Conservation (phyloP, 805 yeast species). For the Priceomyces fermenticarens region DNA sequence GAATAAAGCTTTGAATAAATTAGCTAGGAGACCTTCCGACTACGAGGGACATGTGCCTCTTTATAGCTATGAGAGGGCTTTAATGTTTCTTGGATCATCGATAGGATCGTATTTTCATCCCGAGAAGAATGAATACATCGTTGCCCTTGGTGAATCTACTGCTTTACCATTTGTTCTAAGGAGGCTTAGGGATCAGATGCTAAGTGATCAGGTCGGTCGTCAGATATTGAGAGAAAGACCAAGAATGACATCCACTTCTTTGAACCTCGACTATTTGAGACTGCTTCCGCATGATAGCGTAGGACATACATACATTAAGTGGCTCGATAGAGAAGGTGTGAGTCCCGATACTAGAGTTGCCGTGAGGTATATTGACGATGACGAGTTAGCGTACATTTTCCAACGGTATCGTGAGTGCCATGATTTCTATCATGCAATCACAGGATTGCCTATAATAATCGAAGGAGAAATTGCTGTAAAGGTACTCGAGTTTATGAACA, state of each 20-base stretch:
- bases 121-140: constrained; percentile 70
- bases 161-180: constrained; percentile 69
- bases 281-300: constrained; percentile 64
- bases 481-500: constrained; percentile 85
- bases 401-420: constrained; percentile 95
- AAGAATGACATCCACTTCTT: constrained; percentile 68
- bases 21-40: constrained; percentile 42
- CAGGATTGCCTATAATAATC: constrained; percentile 83
- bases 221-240: constrained; percentile 77
- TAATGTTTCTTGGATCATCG: constrained; percentile 71
- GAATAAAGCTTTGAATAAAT: constrained; percentile 20
- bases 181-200: constrained; percentile 67
- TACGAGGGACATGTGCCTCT: constrained; percentile 83
- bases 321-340: constrained; percentile 85
- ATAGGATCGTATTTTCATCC: constrained; percentile 77
- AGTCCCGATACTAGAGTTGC: constrained; percentile 92
- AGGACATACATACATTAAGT: constrained; percentile 74
- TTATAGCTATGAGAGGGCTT: constrained; percentile 54
- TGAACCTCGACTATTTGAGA: constrained; percentile 61
- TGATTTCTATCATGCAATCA: constrained; percentile 91
- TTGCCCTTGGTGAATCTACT: constrained; percentile 86
- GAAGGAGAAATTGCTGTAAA: constrained; percentile 98
- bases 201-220: constrained; percentile 72
- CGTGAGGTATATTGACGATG: constrained; percentile 84
- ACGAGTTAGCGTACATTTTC: constrained; percentile 87